phyloP scores from a whole-genome alignment of 495 filamentous ascomycete species.

The Usnea hakonensis region DNA sequence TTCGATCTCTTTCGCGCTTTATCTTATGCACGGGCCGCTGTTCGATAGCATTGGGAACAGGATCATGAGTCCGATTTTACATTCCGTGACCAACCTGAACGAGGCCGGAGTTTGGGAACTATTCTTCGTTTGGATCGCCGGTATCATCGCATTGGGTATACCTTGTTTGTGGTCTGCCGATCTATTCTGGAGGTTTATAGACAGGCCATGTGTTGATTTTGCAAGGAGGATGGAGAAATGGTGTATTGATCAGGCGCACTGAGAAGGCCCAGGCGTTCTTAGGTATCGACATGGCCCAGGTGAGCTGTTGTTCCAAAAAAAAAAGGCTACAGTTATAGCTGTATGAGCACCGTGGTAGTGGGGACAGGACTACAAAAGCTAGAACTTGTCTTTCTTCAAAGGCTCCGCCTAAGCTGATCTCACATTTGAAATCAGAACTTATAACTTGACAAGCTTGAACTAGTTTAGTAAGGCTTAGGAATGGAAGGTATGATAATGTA shows the following conservation, averaged over 20 bases:
- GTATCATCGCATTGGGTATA: not conserved
- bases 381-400: no score
- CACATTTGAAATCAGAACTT: no score
- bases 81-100: not conserved
- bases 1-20: not conserved
- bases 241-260: not conserved
- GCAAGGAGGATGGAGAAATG: not conserved
- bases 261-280: not conserved
- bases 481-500: no score
- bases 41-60: not conserved
- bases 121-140: not conserved
- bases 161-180: not conserved
- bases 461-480: no score
- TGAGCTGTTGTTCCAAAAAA: no score
- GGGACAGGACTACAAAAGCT: no score
- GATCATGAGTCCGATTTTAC: not conserved
- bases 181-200: not conserved
- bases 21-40: not conserved
- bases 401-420: no score
- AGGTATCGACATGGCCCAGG: not conserved
- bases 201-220: not conserved
- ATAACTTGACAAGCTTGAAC: no score
- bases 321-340: no score
- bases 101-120: not conserved
- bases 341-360: no score